Evolutionary conservation across 1,284 basidiomycete species (phyloP), one percentile per base, ranked within the genome.

Genomic region (Cryptococcus sp.): DNA sequence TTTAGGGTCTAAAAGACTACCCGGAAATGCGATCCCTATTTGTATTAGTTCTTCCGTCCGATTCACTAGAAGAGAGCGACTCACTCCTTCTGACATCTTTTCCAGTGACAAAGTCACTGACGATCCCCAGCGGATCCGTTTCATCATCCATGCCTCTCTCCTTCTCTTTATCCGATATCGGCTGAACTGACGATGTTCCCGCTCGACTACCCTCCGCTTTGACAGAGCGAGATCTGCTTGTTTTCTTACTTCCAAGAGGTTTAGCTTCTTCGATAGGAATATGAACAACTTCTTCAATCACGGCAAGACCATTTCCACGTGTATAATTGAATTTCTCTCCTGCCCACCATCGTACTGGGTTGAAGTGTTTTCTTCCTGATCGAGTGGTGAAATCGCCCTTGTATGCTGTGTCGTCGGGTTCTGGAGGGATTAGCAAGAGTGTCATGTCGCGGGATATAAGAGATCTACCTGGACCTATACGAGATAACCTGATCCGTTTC

Each of bases 331-430:
- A 83, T 59, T 86, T 87, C 74, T 98, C 95, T 61, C 86, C 85
- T n/a, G 90, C 84, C 96, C 96, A 98, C 79, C 82, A 96, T 43
- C 91, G 88, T 33, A 98, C 80, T 2, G 95, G 96, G 48, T 79
- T 79, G 65, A 85, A 86, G 13, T 86, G 84, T 53, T 83, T 80
- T 23, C 94, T 85, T 49, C 80, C 80, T 35, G 89, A 86, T 47
- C 89, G 84, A 6, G 93, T 64, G 2, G 35, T 49, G 50, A 75
- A 75, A 57, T 73, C 79, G 35, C 88, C 89, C 15, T 85, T 45
- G 52, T 64, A 65, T 11, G 52, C 55, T 33, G 64, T 57, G 31
- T 63, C 59, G n/a, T 61, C 57, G 23, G 60, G 60, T 46, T 56
- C 46, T 13, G 50, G 32, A 37, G 31, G 35, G 10, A n/a, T 41